Percentiles rank a stretch among this genome's conserved stretches.
Evolutionary conservation across 2,329 filamentous ascomycete species (phyloP).

Genomic region (Aspergillus pseudoterreus): DNA sequence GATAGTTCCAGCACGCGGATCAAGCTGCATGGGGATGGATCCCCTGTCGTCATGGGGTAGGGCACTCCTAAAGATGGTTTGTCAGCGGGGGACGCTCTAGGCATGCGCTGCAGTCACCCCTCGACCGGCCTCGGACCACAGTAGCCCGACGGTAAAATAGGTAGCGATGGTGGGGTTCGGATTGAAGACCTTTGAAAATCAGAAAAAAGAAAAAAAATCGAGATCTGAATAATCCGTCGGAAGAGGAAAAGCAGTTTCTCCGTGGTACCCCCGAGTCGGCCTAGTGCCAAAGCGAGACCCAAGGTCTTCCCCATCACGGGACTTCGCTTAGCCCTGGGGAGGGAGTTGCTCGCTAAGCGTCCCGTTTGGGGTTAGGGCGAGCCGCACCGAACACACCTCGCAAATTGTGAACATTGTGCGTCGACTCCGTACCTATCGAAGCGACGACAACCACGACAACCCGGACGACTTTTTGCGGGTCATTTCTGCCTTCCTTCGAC

Average conservation of each 20-base stretch:
- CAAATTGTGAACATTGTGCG: slow-evolving; percentile 38
- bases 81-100: slow-evolving; percentile 16
- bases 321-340: slow-evolving; percentile 31
- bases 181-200: not conserved
- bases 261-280: slow-evolving; percentile 5
- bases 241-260: slow-evolving; percentile 11
- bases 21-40: slow-evolving; percentile 13
- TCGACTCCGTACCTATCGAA: slow-evolving; percentile 29
- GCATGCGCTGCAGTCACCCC: slow-evolving; percentile 7
- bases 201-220: slow-evolving; percentile 2
- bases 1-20: not conserved
- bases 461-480: slow-evolving; percentile 40
- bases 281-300: slow-evolving; percentile 10
- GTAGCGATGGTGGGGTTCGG: slow-evolving; percentile 14
- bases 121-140: slow-evolving; percentile 25
- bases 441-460: slow-evolving; percentile 42
- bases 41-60: slow-evolving; percentile 12
- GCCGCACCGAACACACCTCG: slow-evolving; percentile 33
- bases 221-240: slow-evolving; percentile 9
- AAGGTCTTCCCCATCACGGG: slow-evolving; percentile 24
- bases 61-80: slow-evolving; percentile 11
- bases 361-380: slow-evolving; percentile 34
- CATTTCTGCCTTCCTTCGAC: slow-evolving; percentile 40
- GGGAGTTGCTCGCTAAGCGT: slow-evolving; percentile 30
- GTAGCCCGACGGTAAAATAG: slow-evolving; percentile 26